Evolutionary conservation across 768 basidiomycete species (phyloP), one percentile per base, ranked within the genome.

Genomic region (Suillus alpinus): DNA sequence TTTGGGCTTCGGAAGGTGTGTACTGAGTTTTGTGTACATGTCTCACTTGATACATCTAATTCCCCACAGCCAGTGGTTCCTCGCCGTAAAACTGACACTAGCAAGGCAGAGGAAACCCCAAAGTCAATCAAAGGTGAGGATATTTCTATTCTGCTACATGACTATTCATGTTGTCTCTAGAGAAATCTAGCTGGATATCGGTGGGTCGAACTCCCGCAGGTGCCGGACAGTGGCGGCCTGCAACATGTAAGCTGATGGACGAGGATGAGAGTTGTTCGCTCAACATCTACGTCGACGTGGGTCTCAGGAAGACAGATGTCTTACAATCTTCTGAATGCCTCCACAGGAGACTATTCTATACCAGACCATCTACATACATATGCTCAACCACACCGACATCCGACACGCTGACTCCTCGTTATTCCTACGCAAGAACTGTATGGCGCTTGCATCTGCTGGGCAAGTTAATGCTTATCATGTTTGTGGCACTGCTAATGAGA

Each of bases 321-420:
- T n/a, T 61, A 14, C 13, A 34, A 58, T 50, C 40, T 34, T 62
- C 62, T 70, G 55, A 70, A 58, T 40, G 39, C 43, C 20, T 40
- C 39, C 64, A 32, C 72, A 93, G 89, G 88, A 89, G 74, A 83
- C 83, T 29, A 85, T 85, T 37, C 73, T 92, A 41, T 90, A 86
- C 69, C 87, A 90, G 68, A 88, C 88, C 9, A 77, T 92, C 58
- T 85, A 86, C 69, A 77, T 91, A 59, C 87, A 93, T 69, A 76
- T 87, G 50, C 78, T 93, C 52, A 81, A 85, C 62, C 87, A 92
- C 67, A 91, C 91, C 34, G 92, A 94, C 69, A 87, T 95, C 62
- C 86, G 90, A n/a, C 79, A 78, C 39, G 82, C 84, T 32, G 90
- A 95, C 69, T 80, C 79, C 56, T 93, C 92, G 0, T 71, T 94